phyloP scores from a whole-genome alignment of 208 protist genomes.

The Vickermania spadyakhi region DNA sequence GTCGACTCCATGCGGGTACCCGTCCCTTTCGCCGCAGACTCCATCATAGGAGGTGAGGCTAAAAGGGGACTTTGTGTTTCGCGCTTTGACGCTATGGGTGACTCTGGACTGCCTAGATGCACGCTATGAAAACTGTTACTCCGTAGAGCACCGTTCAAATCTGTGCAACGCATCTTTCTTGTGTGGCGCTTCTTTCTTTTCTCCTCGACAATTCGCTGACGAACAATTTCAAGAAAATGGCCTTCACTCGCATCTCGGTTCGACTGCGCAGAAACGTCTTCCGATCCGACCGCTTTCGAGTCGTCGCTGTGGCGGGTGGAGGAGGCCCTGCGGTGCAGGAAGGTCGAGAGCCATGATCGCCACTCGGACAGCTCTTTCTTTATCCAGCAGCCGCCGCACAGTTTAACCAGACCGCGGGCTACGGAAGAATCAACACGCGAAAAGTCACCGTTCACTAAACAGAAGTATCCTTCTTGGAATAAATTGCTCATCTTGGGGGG shows the following conservation, averaged over 20 bases:
- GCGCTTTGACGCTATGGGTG: no score
- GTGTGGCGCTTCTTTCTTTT: neutral
- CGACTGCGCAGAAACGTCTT: no score
- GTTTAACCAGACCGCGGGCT: slow-evolving; percentile 55
- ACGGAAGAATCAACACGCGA: slow-evolving; percentile 46
- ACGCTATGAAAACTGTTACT: no score
- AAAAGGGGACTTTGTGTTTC: no score
- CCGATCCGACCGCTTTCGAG: no score
- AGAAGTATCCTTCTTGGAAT: slow-evolving; percentile 22
- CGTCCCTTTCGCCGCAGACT: neutral
- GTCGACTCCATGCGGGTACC: neutral
- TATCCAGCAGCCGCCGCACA: slow-evolving; percentile 35
- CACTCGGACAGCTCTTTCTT: slow-evolving; percentile 48
- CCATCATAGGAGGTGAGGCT: no score
- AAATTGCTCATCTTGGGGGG: no score
- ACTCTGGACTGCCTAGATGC: no score
- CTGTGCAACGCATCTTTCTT: neutral
- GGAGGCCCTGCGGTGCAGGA: neutral
- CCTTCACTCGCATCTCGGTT: neutral
- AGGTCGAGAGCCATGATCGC: slow-evolving; percentile 9
- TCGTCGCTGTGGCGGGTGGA: neutral
- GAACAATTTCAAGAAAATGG: slow-evolving; percentile 8
- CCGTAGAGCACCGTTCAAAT: no score
- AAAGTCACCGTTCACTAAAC: slow-evolving; percentile 66
- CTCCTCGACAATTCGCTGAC: neutral